These are phyloP conservation scores for Elongisporangium anandrum DNA, from an alignment of 352 stramenopile species.

Conservation along the genomic window DNA sequence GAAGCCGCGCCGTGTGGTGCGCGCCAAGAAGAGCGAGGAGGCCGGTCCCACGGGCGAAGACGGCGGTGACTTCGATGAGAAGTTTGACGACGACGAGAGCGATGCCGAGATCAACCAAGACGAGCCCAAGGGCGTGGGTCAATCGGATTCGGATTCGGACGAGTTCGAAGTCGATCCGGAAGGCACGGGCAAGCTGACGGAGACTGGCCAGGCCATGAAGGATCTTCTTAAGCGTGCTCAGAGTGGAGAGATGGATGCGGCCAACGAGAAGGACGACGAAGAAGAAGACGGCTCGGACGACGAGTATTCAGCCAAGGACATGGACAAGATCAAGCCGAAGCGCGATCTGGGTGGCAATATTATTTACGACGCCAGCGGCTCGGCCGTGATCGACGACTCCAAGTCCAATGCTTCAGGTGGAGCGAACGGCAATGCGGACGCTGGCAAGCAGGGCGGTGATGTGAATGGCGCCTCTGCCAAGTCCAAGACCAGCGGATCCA, in stretches of 20 bases:
- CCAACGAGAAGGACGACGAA: conserved; percentile 61
- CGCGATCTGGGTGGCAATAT: conserved; percentile 79
- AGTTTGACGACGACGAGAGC: conserved; percentile 85
- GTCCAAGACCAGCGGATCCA: conserved; percentile 8
- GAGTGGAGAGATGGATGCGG: conserved; percentile 63
- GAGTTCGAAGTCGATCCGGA: conserved; percentile 72
- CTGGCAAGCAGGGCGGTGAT: neutral
- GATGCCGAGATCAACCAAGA: conserved; percentile 80
- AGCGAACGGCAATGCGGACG: conserved; percentile 15
- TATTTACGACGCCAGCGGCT: conserved; percentile 37
- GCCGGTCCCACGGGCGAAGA: conserved; percentile 71
- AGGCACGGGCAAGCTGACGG: conserved; percentile 67
- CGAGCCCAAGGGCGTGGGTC: conserved; percentile 41
- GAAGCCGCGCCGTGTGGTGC: conserved; percentile 40
- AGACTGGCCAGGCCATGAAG: conserved; percentile 82
- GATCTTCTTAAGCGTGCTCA: conserved; percentile 75
- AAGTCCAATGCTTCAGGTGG: conserved; percentile 21
- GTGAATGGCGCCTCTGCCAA: conserved; percentile 11
- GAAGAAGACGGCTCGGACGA: conserved; percentile 55
- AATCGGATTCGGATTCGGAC: conserved; percentile 74
- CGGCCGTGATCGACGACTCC: conserved; percentile 9
- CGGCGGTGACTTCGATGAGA: conserved; percentile 84
- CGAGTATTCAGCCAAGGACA: conserved; percentile 73
- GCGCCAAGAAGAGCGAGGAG: conserved; percentile 39
- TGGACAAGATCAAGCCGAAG: conserved; percentile 61